Base-by-base conservation (phyloP, 371 early-diverging fungal genomes). In the Mortierella sp. region DNA sequence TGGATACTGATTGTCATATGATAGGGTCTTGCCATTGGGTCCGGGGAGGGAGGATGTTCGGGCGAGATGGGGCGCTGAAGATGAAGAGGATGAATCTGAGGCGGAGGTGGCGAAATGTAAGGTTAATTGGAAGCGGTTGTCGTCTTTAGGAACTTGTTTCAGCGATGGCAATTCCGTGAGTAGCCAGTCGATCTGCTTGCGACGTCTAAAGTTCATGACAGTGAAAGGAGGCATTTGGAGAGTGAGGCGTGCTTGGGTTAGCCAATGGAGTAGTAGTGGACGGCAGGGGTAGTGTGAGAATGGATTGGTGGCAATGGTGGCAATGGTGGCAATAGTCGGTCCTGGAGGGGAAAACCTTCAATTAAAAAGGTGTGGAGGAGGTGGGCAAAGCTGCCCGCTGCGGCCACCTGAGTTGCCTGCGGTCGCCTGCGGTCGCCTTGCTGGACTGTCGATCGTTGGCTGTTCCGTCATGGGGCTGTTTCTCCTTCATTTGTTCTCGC, bases 151-250 rank as follows among this genome's bases (percentile, higher is more conserved):
- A 19, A 50, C 39, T 14, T 25, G 41, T 17, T 65, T 60, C 12
- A 76, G 43, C 34, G 34, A 34, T 21, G 77, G 60, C 24, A 76
- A 44, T 44, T 69, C 69, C 39, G 49, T 57, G 14, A 76, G 52
- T 24, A 76, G 14, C 0, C 58, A 69, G 9, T 63, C 62, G 31
- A 76, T 62, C 34, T 76, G 77, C 47, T 69, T 76, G 28, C 62
- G 55, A 28, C 77, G 69, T 17, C 77, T 76, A 57, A 19, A 39
- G n/a, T 44, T 21, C 19, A 44, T 17, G 45, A 44, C 6, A 44
- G 13, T 13, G 5, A 21, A 6, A 48, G 2, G 17, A 28, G 40
- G 5, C 3, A 17, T 13, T 49, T 16, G 24, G n/a, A 51, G 28
- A 39, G n/a, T 16, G 17, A 46, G 46, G 16, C 14, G 13, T 10